Evolutionary conservation across 108 stramenopile genomes (phyloP).

Genomic region (Nitzschia sp.): DNA sequence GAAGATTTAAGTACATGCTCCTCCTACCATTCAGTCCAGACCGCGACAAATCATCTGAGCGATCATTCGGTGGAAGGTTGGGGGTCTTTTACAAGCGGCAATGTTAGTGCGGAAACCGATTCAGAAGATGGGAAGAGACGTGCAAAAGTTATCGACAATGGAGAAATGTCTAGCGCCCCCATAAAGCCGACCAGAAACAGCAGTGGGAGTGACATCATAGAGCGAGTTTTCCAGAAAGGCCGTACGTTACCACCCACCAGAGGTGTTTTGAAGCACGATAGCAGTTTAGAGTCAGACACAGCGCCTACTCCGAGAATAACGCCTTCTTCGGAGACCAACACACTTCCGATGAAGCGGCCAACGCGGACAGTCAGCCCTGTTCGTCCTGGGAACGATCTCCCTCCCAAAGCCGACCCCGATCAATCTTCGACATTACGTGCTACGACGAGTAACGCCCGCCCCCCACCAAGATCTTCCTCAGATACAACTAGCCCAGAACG

Average conservation of each 20-base stretch:
- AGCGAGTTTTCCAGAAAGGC: not conserved
- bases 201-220: not conserved
- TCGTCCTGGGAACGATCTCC: too few species aligned
- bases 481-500: not conserved
- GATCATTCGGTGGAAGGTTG: constrained; percentile 14
- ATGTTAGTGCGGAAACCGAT: constrained; percentile 18
- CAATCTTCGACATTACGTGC: not conserved
- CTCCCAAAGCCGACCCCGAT: not conserved
- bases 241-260: not conserved
- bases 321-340: not conserved
- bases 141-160: not conserved
- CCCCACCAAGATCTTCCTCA: not conserved
- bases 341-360: not conserved
- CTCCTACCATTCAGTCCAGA: constrained; percentile 2
- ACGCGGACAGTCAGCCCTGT: not conserved
- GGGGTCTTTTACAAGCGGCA: constrained; percentile 14
- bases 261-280: not conserved
- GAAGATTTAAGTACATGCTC: constrained; percentile 22
- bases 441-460: not conserved
- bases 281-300: not conserved
- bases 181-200: not conserved
- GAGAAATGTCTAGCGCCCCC: not conserved
- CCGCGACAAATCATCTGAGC: constrained; percentile 9
- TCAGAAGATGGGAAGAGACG: constrained; percentile 7
- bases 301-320: not conserved